A percentile compares a stretch with the other conserved stretches of the same genome.
Conservation (phyloP, 345 rosid genomes). For the Ceriops zippeliana region DNA sequence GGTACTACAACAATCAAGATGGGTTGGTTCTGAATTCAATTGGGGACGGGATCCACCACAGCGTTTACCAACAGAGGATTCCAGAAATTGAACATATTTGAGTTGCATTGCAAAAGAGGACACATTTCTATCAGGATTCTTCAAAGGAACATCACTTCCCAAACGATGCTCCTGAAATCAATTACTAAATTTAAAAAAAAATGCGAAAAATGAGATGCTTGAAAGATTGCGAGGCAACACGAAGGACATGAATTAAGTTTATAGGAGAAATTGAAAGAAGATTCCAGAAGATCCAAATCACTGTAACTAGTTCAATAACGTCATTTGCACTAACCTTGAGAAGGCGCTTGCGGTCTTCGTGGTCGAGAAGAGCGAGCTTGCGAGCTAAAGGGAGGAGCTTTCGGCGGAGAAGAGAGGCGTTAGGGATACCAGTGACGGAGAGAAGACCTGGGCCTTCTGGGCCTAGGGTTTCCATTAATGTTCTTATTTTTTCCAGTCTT, state of each 20-base stretch:
- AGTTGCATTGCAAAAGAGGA: slow-evolving; percentile 84
- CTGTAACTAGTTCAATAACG: not conserved
- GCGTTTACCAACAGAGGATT: slow-evolving; percentile 21
- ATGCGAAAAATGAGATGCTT: not conserved
- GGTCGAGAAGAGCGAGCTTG: slow-evolving; percentile 60
- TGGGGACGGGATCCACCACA: slow-evolving; percentile 2
- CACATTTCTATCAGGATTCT: slow-evolving; percentile 69
- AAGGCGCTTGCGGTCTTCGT: slow-evolving; percentile 46
- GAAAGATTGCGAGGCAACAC: not conserved
- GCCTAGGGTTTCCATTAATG: slow-evolving; percentile 65
- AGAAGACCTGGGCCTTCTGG: slow-evolving; percentile 72
- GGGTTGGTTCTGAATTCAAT: slow-evolving; percentile 15
- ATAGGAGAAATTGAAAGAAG: too few species aligned
- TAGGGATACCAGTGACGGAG: slow-evolving; percentile 54
- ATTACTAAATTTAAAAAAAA: not conserved
- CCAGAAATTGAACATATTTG: slow-evolving; percentile 32
- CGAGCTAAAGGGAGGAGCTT: slow-evolving; percentile 64
- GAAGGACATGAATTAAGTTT: too few species aligned
- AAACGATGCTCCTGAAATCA: slow-evolving; percentile 55
- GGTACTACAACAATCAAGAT: slow-evolving; percentile 15
- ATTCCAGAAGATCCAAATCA: not conserved
- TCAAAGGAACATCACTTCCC: slow-evolving; percentile 82
- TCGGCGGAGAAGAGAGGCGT: slow-evolving; percentile 51
- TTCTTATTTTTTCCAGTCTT: slow-evolving; percentile 29
- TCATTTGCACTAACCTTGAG: slow-evolving; percentile 47